Conservation (phyloP, 2,329 filamentous ascomycete species). For the Xylariaceae sp. region DNA sequence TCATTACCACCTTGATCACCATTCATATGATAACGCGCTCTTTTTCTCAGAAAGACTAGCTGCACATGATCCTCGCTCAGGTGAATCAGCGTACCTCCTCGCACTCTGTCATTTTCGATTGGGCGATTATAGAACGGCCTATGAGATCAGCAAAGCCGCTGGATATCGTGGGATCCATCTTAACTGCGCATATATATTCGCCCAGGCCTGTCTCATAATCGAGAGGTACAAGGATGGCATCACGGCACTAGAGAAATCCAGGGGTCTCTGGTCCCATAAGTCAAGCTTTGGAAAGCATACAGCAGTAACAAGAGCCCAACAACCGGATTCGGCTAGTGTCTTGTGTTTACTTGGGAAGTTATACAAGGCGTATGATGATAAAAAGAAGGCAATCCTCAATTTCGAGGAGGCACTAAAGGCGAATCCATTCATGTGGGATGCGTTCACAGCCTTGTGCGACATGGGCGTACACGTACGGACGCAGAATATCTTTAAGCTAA, state of each 20-base stretch:
- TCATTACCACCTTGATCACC: slow-evolving; percentile 83
- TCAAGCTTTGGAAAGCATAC: slow-evolving; percentile 85
- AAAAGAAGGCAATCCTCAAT: slow-evolving; percentile 81
- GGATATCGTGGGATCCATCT: slow-evolving; percentile 77
- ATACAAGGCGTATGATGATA: slow-evolving; percentile 81
- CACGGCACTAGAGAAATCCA: slow-evolving; percentile 81
- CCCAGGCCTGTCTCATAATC: slow-evolving; percentile 83
- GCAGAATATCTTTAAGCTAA: slow-evolving; percentile 84
- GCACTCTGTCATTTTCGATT: slow-evolving; percentile 84
- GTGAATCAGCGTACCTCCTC: slow-evolving; percentile 82
- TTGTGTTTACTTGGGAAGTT: slow-evolving; percentile 86
- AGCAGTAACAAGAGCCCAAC: slow-evolving; percentile 73
- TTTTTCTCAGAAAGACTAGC: slow-evolving; percentile 90
- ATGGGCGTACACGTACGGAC: slow-evolving; percentile 82
- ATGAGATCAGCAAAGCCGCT: slow-evolving; percentile 77
- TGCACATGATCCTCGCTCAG: slow-evolving; percentile 81
- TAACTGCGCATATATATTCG: slow-evolving; percentile 90
- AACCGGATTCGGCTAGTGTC: slow-evolving; percentile 85
- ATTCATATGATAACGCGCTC: slow-evolving; percentile 85
- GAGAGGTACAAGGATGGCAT: slow-evolving; percentile 84
- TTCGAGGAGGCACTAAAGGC: slow-evolving; percentile 88
- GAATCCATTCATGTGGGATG: slow-evolving; percentile 99
- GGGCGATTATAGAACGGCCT: slow-evolving; percentile 84
- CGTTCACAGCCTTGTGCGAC: slow-evolving; percentile 87
- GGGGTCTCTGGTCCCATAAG: slow-evolving; percentile 75